phyloP scores from a whole-genome alignment of 768 basidiomycete species.

The Termitomyces sp. region DNA sequence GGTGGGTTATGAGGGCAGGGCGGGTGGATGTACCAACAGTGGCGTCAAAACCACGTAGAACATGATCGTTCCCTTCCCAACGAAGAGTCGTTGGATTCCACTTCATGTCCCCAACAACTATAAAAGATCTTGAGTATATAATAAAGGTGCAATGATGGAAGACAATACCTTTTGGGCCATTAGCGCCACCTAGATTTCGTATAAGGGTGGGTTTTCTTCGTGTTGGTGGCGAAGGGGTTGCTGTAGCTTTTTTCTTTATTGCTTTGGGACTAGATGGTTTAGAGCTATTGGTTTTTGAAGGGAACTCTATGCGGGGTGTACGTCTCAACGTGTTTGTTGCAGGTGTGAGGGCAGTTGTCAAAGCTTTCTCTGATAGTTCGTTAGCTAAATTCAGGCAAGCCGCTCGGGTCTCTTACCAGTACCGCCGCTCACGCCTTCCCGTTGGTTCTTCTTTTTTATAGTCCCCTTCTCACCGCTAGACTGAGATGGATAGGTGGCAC shows the following conservation, averaged over 20 bases:
- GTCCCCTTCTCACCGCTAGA: slow-evolving; percentile 45
- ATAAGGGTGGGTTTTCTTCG: slow-evolving; percentile 83
- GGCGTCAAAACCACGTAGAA: slow-evolving; percentile 85
- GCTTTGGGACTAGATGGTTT: slow-evolving; percentile 21
- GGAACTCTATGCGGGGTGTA: slow-evolving; percentile 49
- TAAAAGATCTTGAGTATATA: slow-evolving; percentile 12
- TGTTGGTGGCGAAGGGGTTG: slow-evolving; percentile 41
- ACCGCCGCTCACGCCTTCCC: slow-evolving; percentile 33
- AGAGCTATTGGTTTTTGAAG: slow-evolving; percentile 27
- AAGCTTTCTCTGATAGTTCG: slow-evolving; percentile 12
- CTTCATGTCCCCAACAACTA: slow-evolving; percentile 94
- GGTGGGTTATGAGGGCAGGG: slow-evolving; percentile 92
- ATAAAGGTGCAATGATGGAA: neutral
- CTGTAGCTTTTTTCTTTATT: slow-evolving; percentile 45
- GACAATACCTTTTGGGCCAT: slow-evolving; percentile 68
- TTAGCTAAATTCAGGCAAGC: neutral
- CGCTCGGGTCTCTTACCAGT: slow-evolving; percentile 28
- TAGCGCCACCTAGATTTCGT: slow-evolving; percentile 67
- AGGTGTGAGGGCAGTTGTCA: slow-evolving; percentile 26
- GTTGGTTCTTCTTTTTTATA: slow-evolving; percentile 49
- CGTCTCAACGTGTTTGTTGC: slow-evolving; percentile 52
- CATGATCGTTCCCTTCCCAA: slow-evolving; percentile 97
- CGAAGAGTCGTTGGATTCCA: slow-evolving; percentile 89
- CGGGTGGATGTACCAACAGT: slow-evolving; percentile 78
- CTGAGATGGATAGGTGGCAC: slow-evolving; percentile 35